Evolutionary conservation across 1,284 basidiomycete genomes (phyloP), one percentile per base, ranked within the genome.

Genomic region (Stygiomarasmius scandens): DNA sequence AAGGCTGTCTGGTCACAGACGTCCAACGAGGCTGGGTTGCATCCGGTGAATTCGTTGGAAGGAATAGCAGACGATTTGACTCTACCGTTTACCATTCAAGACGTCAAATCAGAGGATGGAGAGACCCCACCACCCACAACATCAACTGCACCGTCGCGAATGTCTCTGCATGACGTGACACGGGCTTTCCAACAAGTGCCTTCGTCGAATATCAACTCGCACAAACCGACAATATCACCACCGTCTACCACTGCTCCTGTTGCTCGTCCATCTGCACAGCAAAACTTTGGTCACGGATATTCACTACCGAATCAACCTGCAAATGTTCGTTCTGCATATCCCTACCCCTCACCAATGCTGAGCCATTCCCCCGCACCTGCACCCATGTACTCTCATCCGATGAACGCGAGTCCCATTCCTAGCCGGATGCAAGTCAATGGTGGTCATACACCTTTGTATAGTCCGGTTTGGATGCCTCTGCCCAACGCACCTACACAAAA

Each of bases 1-100:
- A 92, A 89, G 70, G 87, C 89, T 29, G 83, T 93, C 10, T 93
- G 91, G 91, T 89, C 88, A n/a, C 86, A 90, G 66, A 79, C 85
- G 9, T 80, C 90, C 1, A 83, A 86, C 64, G 86, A 88, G 67
- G 76, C 83, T 11, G 79, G 80, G 52, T 68, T 82, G 14, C 83
- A 85, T 47, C 75, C 83, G 9, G 77, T 89, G n/a, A 93, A 93
- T 68, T 93, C 90, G 0, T 71, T 93, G 60, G 84, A 91, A 66
- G 85, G 84, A 16, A 91, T 93, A 54, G 84, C 84, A 20, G 90
- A 93, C 66, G 90, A 93, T 66, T 74, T 91, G 58, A 86, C 86
- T 27, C 77, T 92, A 34, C 88, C 90, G 11, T 90, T 91, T 70
- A 87, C 86, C 3, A 69, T 92, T 24, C 88, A 88, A 64, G 90